Evolutionary conservation across 2,329 filamentous ascomycete genomes (phyloP).

Genomic region (Pestalotiopsis sp.): DNA sequence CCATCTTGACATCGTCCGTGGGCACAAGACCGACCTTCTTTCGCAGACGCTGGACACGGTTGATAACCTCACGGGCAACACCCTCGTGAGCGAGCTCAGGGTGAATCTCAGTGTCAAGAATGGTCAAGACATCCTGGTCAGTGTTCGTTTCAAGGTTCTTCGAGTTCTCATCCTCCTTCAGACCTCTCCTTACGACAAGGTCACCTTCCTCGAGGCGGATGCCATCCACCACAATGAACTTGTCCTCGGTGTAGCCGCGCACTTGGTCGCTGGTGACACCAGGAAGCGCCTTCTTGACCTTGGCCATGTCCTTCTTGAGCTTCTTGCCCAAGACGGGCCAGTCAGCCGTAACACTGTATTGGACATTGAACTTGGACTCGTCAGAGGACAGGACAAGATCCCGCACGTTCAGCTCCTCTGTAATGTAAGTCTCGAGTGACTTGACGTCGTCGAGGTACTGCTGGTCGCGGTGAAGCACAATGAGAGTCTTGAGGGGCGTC

Average conservation of each 20-base stretch:
- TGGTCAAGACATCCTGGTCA: conserved; percentile 85
- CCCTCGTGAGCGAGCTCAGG: conserved; percentile 87
- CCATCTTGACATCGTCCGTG: conserved; percentile 95
- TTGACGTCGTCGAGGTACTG: conserved; percentile 86
- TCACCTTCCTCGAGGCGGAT: conserved; percentile 83
- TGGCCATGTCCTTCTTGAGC: conserved; percentile 90
- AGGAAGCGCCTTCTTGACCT: conserved; percentile 89
- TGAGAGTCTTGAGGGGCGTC: conserved; percentile 84
- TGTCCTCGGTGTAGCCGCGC: conserved; percentile 72
- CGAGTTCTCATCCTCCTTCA: conserved; percentile 71
- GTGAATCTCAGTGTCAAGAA: conserved; percentile 82
- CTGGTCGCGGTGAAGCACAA: conserved; percentile 83
- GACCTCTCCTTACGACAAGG: conserved; percentile 76
- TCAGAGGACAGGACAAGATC: conserved; percentile 84
- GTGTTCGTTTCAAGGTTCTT: conserved; percentile 84
- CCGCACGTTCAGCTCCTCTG: conserved; percentile 87
- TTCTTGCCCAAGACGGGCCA: conserved; percentile 97
- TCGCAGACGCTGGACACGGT: conserved; percentile 86
- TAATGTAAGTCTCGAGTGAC: conserved; percentile 84
- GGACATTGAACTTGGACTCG: conserved; percentile 88
- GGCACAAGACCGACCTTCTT: conserved; percentile 91
- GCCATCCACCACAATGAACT: conserved; percentile 80
- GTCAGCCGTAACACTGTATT: conserved; percentile 87
- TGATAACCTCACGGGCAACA: conserved; percentile 87
- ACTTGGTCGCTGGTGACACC: conserved; percentile 78